Evolutionary conservation across 495 filamentous ascomycete genomes (phyloP).

Genomic region (Acidomyces sp.): DNA sequence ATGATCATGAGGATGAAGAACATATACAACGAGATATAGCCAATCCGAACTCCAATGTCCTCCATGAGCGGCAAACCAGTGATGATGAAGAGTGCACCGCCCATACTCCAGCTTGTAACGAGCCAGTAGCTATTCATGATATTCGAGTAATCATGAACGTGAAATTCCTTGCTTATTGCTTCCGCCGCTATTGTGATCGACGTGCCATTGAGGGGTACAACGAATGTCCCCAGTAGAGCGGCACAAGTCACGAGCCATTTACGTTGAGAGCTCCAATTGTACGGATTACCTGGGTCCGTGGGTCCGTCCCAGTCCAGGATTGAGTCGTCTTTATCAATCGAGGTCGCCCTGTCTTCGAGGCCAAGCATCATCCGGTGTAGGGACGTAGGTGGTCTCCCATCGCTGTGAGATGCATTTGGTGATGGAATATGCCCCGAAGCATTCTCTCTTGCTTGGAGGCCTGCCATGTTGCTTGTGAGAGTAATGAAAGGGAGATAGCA

Average conservation of each 20-base stretch:
- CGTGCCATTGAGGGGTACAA: slow-evolving; percentile 16
- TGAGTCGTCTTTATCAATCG: slow-evolving; percentile 1
- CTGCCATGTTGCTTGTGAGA: too few species aligned
- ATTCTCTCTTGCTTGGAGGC: too few species aligned
- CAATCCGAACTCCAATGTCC: slow-evolving; percentile 35
- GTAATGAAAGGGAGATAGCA: too few species aligned
- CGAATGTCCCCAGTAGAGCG: slow-evolving; percentile 18
- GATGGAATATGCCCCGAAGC: too few species aligned
- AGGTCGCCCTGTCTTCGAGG: too few species aligned
- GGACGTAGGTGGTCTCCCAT: too few species aligned
- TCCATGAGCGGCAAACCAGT: slow-evolving; percentile 42
- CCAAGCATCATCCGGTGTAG: too few species aligned
- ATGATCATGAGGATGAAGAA: slow-evolving; percentile 36
- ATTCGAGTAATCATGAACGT: slow-evolving; percentile 30
- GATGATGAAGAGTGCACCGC: slow-evolving; percentile 35
- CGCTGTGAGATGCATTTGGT: too few species aligned
- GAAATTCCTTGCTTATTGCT: slow-evolving; percentile 18
- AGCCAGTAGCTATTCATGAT: slow-evolving; percentile 44
- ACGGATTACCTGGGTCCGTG: slow-evolving; percentile 23
- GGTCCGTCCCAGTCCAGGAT: slow-evolving; percentile 22
- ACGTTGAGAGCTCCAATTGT: slow-evolving; percentile 20
- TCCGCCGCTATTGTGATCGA: slow-evolving; percentile 16
- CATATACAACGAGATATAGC: slow-evolving; percentile 35
- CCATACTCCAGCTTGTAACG: slow-evolving; percentile 38
- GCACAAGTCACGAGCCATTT: slow-evolving; percentile 27